phyloP scores from a whole-genome alignment of 306 rosid genomes.

The Rosa chinensis region DNA sequence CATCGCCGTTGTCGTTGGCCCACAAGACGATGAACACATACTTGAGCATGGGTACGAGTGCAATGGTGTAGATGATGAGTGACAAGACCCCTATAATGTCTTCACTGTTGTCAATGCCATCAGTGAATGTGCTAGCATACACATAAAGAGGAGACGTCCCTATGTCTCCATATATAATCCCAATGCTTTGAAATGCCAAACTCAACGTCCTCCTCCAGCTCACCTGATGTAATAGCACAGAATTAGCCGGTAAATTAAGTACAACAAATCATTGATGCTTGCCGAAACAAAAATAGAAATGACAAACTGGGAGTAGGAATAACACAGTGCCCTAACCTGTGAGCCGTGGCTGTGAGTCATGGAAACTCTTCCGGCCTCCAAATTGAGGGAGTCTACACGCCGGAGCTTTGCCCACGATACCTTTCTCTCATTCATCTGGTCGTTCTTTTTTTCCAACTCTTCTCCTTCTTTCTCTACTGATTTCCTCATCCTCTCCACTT shows the following conservation, averaged over 20 bases:
- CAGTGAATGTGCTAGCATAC: conserved; percentile 44
- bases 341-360: conserved; percentile 8
- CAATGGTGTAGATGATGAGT: conserved; percentile 70
- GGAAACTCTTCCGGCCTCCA: conserved; percentile 85
- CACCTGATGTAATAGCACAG: conserved; percentile 17
- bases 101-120: conserved; percentile 28
- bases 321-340: conserved; percentile 28
- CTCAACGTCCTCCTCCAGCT: conserved; percentile 48
- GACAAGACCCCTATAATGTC: conserved; percentile 67
- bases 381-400: conserved; percentile 71
- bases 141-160: conserved; percentile 93
- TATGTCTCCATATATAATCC: conserved; percentile 82
- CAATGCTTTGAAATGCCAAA: conserved; percentile 81
- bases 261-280: not conserved
- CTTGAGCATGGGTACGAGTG: conserved; percentile 61
- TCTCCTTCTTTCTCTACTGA: conserved; percentile 2
- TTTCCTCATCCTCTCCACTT: not conserved
- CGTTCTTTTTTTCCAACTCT: not conserved
- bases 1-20: conserved; percentile 85
- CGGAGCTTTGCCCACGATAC: conserved; percentile 68
- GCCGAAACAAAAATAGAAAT: not conserved
- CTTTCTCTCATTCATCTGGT: conserved; percentile 32
- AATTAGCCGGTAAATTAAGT: not conserved
- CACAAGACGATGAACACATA: conserved; percentile 69
- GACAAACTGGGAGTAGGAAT: not conserved